Conservation (phyloP, 164 flowering plant species). For the Stephania yunnanensis region DNA sequence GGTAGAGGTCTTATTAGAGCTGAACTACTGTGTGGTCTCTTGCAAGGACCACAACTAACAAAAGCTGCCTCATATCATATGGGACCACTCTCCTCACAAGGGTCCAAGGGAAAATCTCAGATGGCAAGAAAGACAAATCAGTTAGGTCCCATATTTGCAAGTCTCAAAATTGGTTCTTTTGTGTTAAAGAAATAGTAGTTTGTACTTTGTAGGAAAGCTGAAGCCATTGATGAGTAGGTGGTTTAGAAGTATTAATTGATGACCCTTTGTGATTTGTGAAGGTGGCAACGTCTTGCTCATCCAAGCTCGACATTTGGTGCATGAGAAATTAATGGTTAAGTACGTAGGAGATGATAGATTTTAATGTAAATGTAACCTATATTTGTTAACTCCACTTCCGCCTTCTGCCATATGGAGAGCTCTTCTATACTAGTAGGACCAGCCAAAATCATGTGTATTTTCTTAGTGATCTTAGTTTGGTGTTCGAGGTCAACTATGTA, state of each 20-base stretch:
- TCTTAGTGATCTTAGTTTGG: too few species aligned
- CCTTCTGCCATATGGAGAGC: too few species aligned
- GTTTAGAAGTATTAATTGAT: background rate
- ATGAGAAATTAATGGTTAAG: background rate
- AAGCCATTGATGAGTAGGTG: background rate
- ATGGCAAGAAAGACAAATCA: background rate
- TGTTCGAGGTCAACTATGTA: too few species aligned
- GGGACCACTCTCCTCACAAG: background rate
- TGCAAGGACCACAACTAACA: background rate
- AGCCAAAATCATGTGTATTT: too few species aligned
- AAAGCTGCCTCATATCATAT: background rate
- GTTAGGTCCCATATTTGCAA: background rate
- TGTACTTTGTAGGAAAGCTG: background rate
- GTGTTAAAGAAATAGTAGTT: background rate
- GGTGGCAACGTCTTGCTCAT: background rate
- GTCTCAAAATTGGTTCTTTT: background rate
- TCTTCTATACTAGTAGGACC: too few species aligned
- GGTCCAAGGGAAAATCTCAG: constrained; percentile 1
- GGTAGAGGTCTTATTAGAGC: background rate
- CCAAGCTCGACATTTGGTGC: background rate
- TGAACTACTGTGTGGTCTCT: background rate
- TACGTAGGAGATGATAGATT: background rate
- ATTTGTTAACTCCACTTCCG: too few species aligned
- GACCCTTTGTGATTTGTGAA: background rate
- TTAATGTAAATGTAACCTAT: too few species aligned